These are phyloP conservation scores for Dendrocalamus sinicus DNA, from an alignment of 176 grass and related monocot species.

Conservation along the genomic window DNA sequence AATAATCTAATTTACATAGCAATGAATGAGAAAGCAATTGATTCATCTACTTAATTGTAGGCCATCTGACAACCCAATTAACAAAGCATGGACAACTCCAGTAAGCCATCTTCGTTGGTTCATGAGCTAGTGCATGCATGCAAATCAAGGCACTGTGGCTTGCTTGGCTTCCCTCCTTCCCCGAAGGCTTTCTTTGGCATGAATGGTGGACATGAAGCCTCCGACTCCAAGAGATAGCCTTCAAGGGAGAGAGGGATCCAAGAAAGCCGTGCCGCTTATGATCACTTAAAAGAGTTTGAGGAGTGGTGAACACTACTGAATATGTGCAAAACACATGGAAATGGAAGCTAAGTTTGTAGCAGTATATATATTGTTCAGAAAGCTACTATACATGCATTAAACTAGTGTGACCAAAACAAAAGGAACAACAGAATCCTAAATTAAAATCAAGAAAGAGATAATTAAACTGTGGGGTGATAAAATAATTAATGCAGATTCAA, in stretches of 20 bases:
- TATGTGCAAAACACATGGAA: constrained; percentile 8
- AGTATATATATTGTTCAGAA: constrained; percentile 45
- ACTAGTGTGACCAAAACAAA: constrained; percentile 37
- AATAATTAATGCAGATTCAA: constrained; percentile 20
- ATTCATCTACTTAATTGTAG: background rate
- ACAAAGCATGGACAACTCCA: background rate
- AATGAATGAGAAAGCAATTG: background rate
- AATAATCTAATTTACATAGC: background rate
- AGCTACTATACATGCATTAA: constrained; percentile 28
- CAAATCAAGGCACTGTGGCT: constrained; percentile 22
- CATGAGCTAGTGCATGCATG: background rate
- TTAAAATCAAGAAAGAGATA: constrained; percentile 14
- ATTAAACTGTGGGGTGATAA: constrained; percentile 13
- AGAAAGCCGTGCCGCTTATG: constrained; percentile 44
- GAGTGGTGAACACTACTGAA: background rate
- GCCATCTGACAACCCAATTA: background rate
- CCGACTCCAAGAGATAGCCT: constrained; percentile 35
- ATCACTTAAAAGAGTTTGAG: constrained; percentile 12
- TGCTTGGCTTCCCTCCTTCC: constrained; percentile 40
- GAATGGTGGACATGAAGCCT: background rate
- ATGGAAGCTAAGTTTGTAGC: background rate
- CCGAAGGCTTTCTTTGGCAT: constrained; percentile 37
- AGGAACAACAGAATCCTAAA: constrained; percentile 19
- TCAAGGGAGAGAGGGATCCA: constrained; percentile 64
- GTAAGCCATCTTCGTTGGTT: background rate